Conservation (phyloP, 2,329 filamentous ascomycete genomes). For the Talaromyces sp. region DNA sequence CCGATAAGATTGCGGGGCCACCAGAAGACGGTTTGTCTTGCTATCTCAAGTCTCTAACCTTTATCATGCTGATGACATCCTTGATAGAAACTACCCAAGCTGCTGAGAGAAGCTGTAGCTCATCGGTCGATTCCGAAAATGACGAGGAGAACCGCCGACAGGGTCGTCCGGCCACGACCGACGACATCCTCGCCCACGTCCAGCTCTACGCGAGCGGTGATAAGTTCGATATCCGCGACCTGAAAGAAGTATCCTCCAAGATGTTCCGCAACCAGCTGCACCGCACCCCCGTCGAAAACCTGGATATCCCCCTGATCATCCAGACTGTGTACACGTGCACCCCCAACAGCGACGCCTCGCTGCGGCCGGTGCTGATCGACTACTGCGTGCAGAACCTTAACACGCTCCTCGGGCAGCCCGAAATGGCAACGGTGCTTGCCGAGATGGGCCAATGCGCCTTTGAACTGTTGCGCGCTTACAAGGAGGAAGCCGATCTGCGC, state of each 20-base stretch:
- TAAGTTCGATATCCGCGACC: slow-evolving; percentile 11
- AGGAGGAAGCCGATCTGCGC: slow-evolving; percentile 11
- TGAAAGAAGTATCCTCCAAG: slow-evolving; percentile 9
- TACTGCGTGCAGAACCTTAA: slow-evolving; percentile 12
- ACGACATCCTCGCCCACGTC: slow-evolving; percentile 11
- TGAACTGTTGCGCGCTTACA: slow-evolving; percentile 11
- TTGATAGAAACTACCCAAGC: not conserved
- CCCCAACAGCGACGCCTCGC: slow-evolving; percentile 7
- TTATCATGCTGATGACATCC: not conserved
- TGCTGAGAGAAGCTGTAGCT: slow-evolving; percentile 4
- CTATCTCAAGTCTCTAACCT: not conserved
- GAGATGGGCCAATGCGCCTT: slow-evolving; percentile 12
- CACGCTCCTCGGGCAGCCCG: slow-evolving; percentile 1
- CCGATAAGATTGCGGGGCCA: slow-evolving; percentile 8
- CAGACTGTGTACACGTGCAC: slow-evolving; percentile 10
- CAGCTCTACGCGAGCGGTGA: slow-evolving; percentile 11
- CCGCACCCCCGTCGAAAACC: slow-evolving; percentile 7
- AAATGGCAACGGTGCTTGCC: slow-evolving; percentile 7
- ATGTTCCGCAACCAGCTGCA: slow-evolving; percentile 13
- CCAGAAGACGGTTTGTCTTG: slow-evolving; percentile 2
- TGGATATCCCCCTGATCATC: slow-evolving; percentile 6
- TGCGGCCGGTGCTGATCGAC: slow-evolving; percentile 10
- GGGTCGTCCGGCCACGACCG: slow-evolving; percentile 9
- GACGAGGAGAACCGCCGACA: slow-evolving; percentile 8
- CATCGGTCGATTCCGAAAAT: slow-evolving; percentile 11